Percentiles rank a stretch among this genome's conserved stretches.
Conservation (phyloP, 1,139 yeast genomes). For the Blastobotrys illinoisensis region DNA sequence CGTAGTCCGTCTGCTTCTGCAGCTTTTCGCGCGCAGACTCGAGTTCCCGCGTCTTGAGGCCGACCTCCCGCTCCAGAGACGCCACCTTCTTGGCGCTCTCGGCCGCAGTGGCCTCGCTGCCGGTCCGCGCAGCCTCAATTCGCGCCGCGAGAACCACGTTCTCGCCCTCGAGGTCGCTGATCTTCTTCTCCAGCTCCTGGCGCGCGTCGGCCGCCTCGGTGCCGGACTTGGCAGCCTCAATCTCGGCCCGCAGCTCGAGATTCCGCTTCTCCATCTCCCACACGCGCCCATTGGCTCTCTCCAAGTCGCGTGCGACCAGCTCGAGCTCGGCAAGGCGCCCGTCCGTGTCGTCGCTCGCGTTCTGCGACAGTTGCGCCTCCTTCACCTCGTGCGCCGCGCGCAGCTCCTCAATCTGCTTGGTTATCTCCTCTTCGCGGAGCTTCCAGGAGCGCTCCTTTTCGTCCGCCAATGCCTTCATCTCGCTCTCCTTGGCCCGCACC, state of each 20-base stretch:
- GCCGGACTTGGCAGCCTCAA: slow-evolving; percentile 49
- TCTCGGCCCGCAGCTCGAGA: slow-evolving; percentile 61
- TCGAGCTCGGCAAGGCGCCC: slow-evolving; percentile 51
- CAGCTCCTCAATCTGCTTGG: slow-evolving; percentile 31
- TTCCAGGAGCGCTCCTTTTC: slow-evolving; percentile 39
- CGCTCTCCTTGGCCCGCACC: slow-evolving; percentile 35
- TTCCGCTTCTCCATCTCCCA: slow-evolving; percentile 73
- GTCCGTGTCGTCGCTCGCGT: slow-evolving; percentile 18
- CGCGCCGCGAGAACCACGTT: slow-evolving; percentile 56
- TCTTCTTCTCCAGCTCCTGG: slow-evolving; percentile 27
- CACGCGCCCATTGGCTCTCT: slow-evolving; percentile 61
- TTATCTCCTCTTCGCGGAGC: slow-evolving; percentile 45
- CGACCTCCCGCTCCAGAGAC: slow-evolving; percentile 42
- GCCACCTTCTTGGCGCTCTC: slow-evolving; percentile 37
- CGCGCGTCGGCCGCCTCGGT: slow-evolving; percentile 44
- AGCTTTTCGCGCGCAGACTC: slow-evolving; percentile 48
- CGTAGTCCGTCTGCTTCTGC: slow-evolving; percentile 74
- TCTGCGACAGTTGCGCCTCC: slow-evolving; percentile 28
- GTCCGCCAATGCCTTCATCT: slow-evolving; percentile 37
- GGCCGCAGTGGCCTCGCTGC: slow-evolving; percentile 10
- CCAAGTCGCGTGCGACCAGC: slow-evolving; percentile 67
- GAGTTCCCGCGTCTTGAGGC: slow-evolving; percentile 47
- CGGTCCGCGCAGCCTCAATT: slow-evolving; percentile 39
- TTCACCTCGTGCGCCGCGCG: slow-evolving; percentile 29
- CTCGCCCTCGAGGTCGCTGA: slow-evolving; percentile 42